Conservation (phyloP, 805 yeast species). For the Sungouiozyma ichnusensis region DNA sequence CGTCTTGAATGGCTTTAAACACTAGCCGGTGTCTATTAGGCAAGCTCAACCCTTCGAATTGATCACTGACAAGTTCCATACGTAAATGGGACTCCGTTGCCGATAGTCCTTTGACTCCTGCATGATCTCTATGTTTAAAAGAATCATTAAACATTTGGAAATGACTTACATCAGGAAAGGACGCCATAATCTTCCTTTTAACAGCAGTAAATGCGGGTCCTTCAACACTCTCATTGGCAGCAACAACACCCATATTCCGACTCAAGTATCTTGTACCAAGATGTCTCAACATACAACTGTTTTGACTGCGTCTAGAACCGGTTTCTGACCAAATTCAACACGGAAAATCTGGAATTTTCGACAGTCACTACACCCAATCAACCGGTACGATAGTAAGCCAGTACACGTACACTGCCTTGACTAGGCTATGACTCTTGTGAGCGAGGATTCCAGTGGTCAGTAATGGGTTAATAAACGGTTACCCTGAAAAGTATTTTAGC, state of each 20-base stretch:
- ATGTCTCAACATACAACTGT: neutral
- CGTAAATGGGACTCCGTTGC: constrained; percentile 78
- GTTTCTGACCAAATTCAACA: neutral
- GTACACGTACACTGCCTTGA: too few species aligned
- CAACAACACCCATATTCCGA: neutral
- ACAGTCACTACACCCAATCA: too few species aligned
- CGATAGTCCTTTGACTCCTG: constrained; percentile 62
- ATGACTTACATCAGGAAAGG: constrained; percentile 4
- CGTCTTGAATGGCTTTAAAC: constrained; percentile 60
- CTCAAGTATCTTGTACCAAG: neutral
- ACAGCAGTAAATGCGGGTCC: constrained; percentile 8
- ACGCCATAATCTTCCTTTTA: neutral
- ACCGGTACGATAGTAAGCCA: too few species aligned
- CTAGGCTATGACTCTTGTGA: too few species aligned
- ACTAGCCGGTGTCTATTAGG: constrained; percentile 74
- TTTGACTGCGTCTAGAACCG: neutral
- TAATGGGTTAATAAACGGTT: too few species aligned
- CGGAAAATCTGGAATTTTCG: too few species aligned
- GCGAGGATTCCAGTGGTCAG: neutral
- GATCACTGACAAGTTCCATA: constrained; percentile 58
- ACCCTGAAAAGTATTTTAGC: too few species aligned
- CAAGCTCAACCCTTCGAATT: constrained; percentile 50
- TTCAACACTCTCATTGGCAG: constrained; percentile 5
- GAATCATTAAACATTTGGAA: constrained; percentile 68
- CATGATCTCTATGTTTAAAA: constrained; percentile 79